Conservation (phyloP, 805 yeast species). For the Cyberlindnera bimundalis region DNA sequence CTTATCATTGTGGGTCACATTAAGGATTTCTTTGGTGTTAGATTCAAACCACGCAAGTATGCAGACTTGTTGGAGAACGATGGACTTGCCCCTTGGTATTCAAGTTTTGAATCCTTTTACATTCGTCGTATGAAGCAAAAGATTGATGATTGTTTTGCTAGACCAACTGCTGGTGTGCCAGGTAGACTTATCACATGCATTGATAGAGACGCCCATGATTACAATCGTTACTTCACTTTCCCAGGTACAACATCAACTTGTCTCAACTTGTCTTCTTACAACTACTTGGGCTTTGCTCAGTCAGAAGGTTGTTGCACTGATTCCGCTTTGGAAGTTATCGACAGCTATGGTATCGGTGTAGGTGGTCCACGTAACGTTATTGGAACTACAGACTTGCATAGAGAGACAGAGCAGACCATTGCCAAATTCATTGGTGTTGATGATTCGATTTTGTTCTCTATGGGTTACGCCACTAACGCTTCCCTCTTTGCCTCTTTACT, state of each 20-base stretch:
- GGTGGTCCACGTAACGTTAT: constrained; percentile 72
- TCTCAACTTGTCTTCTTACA: constrained; percentile 84
- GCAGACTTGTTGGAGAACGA: constrained; percentile 67
- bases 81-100: constrained; percentile 95
- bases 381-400: constrained; percentile 77
- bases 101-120: constrained; percentile 90
- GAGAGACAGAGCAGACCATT: constrained; percentile 66
- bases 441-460: constrained; percentile 78
- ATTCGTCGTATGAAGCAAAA: constrained; percentile 88
- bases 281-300: constrained; percentile 96
- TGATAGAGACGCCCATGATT: constrained; percentile 69
- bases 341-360: constrained; percentile 71
- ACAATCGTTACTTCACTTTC: constrained; percentile 62
- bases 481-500: constrained; percentile 78
- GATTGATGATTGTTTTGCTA: constrained; percentile 90
- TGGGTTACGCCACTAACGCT: constrained; percentile 97
- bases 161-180: constrained; percentile 97
- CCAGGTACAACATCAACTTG: constrained; percentile 76
- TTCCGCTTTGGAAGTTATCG: constrained; percentile 57
- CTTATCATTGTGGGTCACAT: constrained; percentile 87
- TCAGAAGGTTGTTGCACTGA: constrained; percentile 90
- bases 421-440: constrained; percentile 91
- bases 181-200: constrained; percentile 85
- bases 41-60: constrained; percentile 63
- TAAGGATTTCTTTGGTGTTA: constrained; percentile 81